phyloP scores from a whole-genome alignment of 23 red algal species.

The Gracilaria gracilis region DNA sequence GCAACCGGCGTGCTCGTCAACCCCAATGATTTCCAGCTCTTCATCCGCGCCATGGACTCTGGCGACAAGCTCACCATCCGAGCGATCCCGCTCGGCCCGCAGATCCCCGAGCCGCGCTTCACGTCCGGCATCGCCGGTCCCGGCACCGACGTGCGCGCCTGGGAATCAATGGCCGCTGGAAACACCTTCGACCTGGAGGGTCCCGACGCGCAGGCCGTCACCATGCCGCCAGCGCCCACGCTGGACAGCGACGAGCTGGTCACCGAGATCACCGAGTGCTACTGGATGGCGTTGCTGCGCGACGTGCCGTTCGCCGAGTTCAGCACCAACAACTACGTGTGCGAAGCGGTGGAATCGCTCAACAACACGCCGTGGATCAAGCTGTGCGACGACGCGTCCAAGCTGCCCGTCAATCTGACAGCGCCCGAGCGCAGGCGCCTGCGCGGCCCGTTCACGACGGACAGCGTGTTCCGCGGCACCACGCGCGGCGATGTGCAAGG shows the following conservation, averaged over 20 bases:
- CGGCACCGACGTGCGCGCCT: conserved; percentile 55
- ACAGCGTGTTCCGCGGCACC: conserved; percentile 57
- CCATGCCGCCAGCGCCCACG: conserved; percentile 69
- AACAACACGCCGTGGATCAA: conserved; percentile 42
- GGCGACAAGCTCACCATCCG: conserved; percentile 24
- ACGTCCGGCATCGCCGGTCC: conserved; percentile 34
- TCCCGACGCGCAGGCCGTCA: conserved; percentile 68
- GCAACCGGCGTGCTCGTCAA: conserved; percentile 39
- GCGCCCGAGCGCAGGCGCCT: conserved; percentile 23
- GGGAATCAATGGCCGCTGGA: conserved; percentile 74
- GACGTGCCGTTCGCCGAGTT: conserved; percentile 56
- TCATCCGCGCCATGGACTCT: conserved; percentile 59
- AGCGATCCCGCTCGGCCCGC: conserved; percentile 53
- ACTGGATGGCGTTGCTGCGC: conserved; percentile 66
- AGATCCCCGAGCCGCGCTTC: conserved; percentile 39
- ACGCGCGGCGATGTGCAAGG: conserved; percentile 39
- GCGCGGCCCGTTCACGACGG: not conserved
- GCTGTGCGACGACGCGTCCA: not conserved
- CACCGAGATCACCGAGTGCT: conserved; percentile 55
- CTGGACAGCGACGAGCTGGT: conserved; percentile 53
- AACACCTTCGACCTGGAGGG: conserved; percentile 55
- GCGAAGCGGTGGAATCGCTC: conserved; percentile 18
- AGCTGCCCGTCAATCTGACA: not conserved
- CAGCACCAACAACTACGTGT: not conserved
- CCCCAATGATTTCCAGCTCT: conserved; percentile 42